A percentile compares a stretch with the other conserved stretches of the same genome.
Conservation (phyloP, 345 rosid genomes). For the Camelina neglecta region DNA sequence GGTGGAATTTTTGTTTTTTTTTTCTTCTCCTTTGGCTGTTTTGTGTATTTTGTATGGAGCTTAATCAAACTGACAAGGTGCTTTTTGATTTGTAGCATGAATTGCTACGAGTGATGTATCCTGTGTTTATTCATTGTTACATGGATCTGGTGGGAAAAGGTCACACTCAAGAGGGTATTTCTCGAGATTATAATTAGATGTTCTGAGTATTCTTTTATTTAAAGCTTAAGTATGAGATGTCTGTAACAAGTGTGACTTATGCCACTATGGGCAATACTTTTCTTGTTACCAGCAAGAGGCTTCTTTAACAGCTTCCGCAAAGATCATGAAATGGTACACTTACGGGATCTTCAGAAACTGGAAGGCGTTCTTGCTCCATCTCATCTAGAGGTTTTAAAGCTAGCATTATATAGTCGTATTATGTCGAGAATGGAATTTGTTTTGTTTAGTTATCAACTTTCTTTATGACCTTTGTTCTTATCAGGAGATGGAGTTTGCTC, state of each 20-base stretch:
- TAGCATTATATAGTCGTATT: neutral
- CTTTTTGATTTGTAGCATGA: constrained; percentile 71
- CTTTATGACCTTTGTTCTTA: constrained; percentile 27
- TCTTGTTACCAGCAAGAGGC: constrained; percentile 59
- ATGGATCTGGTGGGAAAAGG: constrained; percentile 92
- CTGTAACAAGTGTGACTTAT: constrained; percentile 2
- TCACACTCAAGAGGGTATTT: constrained; percentile 77
- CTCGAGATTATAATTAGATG: neutral
- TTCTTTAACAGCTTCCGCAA: constrained; percentile 82
- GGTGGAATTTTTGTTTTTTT: constrained; percentile 48
- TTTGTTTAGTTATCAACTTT: neutral
- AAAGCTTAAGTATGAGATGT: neutral
- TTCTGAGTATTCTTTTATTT: neutral
- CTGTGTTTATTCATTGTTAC: constrained; percentile 89
- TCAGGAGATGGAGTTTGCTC: constrained; percentile 98
- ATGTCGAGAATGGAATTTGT: neutral
- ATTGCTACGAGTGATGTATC: constrained; percentile 95
- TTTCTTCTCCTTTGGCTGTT: neutral
- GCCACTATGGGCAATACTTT: constrained; percentile 23
- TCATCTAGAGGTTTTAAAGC: constrained; percentile 78
- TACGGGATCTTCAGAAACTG: constrained; percentile 88
- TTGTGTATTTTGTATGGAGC: neutral
- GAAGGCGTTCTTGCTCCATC: constrained; percentile 94
- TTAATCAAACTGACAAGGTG: constrained; percentile 14
- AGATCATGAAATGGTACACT: constrained; percentile 87